Conservation (phyloP, 345 rosid species). For the Passiflora organensis region DNA sequence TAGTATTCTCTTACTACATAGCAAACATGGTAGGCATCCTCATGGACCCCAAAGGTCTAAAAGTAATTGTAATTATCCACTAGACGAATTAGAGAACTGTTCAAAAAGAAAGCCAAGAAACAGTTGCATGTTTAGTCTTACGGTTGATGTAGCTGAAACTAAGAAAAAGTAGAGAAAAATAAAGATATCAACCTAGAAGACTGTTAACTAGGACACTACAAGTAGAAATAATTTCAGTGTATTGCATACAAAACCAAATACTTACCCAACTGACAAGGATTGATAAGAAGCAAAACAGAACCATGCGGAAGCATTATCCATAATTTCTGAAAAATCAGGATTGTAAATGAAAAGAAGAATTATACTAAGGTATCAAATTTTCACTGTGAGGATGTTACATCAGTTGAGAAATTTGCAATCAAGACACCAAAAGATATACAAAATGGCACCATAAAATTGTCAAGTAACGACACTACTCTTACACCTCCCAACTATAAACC, state of each 20-base stretch:
- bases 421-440: background rate
- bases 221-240: too few species aligned
- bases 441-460: background rate
- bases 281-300: background rate
- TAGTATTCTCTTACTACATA: too few species aligned
- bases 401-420: background rate
- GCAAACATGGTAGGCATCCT: too few species aligned
- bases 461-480: slow-evolving; percentile 8
- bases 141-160: background rate
- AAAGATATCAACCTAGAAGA: background rate
- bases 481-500: slow-evolving; percentile 16
- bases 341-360: background rate
- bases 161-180: background rate
- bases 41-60: too few species aligned
- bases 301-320: background rate
- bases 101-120: too few species aligned
- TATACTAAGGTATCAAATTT: background rate
- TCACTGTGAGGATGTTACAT: background rate
- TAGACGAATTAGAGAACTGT: too few species aligned
- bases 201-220: too few species aligned
- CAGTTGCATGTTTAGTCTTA: too few species aligned
- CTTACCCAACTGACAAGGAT: background rate
- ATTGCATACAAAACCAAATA: background rate
- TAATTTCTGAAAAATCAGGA: slow-evolving; percentile 7
- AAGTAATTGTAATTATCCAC: too few species aligned